Conservation (phyloP, 805 yeast genomes). For the Candida maris region DNA sequence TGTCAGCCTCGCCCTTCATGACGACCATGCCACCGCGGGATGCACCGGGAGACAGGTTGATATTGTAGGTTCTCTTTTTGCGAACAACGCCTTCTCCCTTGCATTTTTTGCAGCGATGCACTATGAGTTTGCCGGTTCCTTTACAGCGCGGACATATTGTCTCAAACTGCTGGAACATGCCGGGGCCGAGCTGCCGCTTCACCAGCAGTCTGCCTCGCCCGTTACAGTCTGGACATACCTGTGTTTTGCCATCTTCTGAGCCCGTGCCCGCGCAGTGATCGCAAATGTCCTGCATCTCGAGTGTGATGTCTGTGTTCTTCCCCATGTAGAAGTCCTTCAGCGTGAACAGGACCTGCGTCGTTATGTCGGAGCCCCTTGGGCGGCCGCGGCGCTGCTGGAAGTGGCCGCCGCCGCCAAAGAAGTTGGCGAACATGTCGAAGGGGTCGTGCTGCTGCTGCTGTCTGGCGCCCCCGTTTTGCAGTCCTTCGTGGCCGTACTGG, state of each 20-base stretch:
- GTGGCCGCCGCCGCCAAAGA: constrained; percentile 42
- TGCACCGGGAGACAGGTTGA: constrained; percentile 69
- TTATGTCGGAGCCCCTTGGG: constrained; percentile 56
- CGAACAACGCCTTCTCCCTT: constrained; percentile 63
- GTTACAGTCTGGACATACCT: constrained; percentile 62
- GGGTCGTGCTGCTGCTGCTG: constrained; percentile 30
- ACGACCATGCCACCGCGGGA: constrained; percentile 55
- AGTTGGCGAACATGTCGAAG: constrained; percentile 59
- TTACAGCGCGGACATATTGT: constrained; percentile 73
- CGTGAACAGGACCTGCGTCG: constrained; percentile 51
- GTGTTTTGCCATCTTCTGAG: constrained; percentile 69
- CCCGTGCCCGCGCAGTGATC: constrained; percentile 81
- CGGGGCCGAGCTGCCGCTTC: constrained; percentile 78
- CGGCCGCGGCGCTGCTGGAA: constrained; percentile 36
- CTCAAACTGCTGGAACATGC: constrained; percentile 84
- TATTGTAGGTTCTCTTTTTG: constrained; percentile 51
- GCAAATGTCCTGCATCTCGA: constrained; percentile 74
- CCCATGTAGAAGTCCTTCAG: constrained; percentile 73
- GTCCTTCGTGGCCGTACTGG: constrained; percentile 70
- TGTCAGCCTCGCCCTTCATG: constrained; percentile 76
- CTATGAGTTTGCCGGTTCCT: constrained; percentile 70
- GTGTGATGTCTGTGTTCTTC: constrained; percentile 50
- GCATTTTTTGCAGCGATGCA: constrained; percentile 65
- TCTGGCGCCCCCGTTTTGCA: constrained; percentile 55
- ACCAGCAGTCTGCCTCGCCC: constrained; percentile 72